Percentiles rank a stretch among this genome's conserved stretches.
phyloP scores from a whole-genome alignment of 345 rosid species.

The Sisymbrium altissimum region DNA sequence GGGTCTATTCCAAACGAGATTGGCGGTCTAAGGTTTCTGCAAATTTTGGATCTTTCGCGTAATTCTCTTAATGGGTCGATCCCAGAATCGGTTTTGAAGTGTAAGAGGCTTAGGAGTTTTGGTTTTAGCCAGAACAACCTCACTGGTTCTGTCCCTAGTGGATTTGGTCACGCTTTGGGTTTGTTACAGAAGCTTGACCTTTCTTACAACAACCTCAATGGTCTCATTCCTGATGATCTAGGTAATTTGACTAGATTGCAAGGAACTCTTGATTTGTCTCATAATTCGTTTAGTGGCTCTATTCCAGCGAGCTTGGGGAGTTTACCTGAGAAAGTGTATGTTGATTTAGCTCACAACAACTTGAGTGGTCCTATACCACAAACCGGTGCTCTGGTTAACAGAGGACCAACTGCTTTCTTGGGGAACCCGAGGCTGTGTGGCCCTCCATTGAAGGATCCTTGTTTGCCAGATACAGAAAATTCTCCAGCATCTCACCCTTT shows the following conservation, averaged over 20 bases:
- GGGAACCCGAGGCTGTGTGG: constrained; percentile 91
- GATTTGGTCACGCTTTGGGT: constrained; percentile 55
- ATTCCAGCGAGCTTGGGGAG: constrained; percentile 83
- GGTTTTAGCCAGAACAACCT: constrained; percentile 74
- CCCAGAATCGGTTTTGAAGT: constrained; percentile 57
- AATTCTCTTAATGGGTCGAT: constrained; percentile 80
- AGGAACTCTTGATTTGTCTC: constrained; percentile 95
- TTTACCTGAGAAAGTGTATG: constrained; percentile 92
- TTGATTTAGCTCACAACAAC: constrained; percentile 76
- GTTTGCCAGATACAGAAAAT: constrained; percentile 42
- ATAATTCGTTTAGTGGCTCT: constrained; percentile 63
- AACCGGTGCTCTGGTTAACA: constrained; percentile 80
- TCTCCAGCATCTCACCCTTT: constrained; percentile 64
- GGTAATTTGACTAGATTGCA: constrained; percentile 79
- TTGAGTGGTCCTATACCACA: constrained; percentile 92
- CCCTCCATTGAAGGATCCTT: constrained; percentile 79
- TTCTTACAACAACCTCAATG: constrained; percentile 63
- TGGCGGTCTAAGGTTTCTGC: constrained; percentile 64
- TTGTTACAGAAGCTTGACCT: constrained; percentile 75
- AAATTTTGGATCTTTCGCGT: constrained; percentile 69
- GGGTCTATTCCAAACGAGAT: constrained; percentile 67
- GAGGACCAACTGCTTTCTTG: constrained; percentile 89
- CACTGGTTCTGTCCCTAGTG: constrained; percentile 67
- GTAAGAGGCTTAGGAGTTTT: constrained; percentile 67
- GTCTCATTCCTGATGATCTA: constrained; percentile 65